Percentiles rank a stretch among this genome's conserved stretches.
Evolutionary conservation across 2,329 filamentous ascomycete genomes (phyloP).

Genomic region (Curvularia spicifera): DNA sequence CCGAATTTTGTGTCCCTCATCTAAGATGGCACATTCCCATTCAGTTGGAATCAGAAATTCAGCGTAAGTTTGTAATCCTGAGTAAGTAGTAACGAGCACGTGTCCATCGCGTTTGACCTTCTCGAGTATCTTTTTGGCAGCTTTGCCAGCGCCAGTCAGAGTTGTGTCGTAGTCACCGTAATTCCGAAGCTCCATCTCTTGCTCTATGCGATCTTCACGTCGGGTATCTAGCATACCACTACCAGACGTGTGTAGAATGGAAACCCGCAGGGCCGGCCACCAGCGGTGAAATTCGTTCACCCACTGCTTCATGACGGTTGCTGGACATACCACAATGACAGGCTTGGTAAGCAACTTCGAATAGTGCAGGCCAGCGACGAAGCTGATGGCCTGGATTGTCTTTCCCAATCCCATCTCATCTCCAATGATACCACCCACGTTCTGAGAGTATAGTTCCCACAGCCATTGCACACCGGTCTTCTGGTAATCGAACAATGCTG

Average conservation of each 20-base stretch:
- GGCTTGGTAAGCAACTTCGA: slow-evolving; percentile 84
- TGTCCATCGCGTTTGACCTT: slow-evolving; percentile 84
- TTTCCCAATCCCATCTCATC: slow-evolving; percentile 99
- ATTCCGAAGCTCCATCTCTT: slow-evolving; percentile 59
- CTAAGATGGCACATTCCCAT: slow-evolving; percentile 93
- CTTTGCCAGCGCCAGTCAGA: slow-evolving; percentile 65
- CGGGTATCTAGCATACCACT: slow-evolving; percentile 91
- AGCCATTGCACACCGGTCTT: slow-evolving; percentile 98
- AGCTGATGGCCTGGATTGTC: slow-evolving; percentile 81
- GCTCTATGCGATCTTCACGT: slow-evolving; percentile 67
- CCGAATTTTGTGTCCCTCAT: slow-evolving; percentile 97
- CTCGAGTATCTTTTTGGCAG: slow-evolving; percentile 81
- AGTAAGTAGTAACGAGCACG: slow-evolving; percentile 93
- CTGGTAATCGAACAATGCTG: slow-evolving; percentile 93
- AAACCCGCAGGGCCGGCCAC: slow-evolving; percentile 99
- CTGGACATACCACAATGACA: slow-evolving; percentile 89
- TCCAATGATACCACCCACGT: slow-evolving; percentile 91
- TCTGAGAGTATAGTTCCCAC: slow-evolving; percentile 86
- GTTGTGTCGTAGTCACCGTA: slow-evolving; percentile 55
- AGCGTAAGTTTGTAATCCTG: slow-evolving; percentile 90
- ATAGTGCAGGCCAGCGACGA: slow-evolving; percentile 89
- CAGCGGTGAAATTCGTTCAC: slow-evolving; percentile 97
- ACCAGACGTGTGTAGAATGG: slow-evolving; percentile 91
- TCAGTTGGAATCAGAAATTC: slow-evolving; percentile 80
- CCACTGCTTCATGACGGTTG: slow-evolving; percentile 96